These are phyloP conservation scores for Diophrys sp. DNA, from an alignment of 73 alveolate genomes.

Conservation along the genomic window DNA sequence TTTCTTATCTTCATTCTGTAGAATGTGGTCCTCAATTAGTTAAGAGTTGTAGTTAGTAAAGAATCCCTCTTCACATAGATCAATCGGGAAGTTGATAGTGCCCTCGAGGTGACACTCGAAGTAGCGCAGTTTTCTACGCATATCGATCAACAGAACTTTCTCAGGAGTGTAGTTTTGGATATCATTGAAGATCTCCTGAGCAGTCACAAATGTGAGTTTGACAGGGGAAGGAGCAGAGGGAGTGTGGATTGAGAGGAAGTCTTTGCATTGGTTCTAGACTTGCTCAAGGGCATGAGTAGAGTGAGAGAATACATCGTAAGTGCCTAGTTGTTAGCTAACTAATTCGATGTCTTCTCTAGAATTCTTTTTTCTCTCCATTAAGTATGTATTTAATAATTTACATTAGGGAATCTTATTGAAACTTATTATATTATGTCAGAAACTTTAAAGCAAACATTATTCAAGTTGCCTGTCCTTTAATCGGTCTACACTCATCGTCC, in stretches of 20 bases:
- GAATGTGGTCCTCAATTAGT: not conserved
- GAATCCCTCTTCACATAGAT: slow-evolving; percentile 30
- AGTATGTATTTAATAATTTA: no score
- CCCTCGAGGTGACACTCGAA: slow-evolving; percentile 27
- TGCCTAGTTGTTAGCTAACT: not conserved
- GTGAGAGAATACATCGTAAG: not conserved
- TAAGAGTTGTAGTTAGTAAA: slow-evolving; percentile 30
- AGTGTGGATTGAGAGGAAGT: no score
- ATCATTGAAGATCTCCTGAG: slow-evolving; percentile 21
- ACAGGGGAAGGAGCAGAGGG: not conserved
- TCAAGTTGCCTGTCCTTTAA: no score
- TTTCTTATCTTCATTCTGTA: slow-evolving; percentile 12
- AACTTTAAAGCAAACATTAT: no score
- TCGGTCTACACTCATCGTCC: no score
- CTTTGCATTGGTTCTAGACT: not conserved
- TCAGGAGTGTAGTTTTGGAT: slow-evolving; percentile 12
- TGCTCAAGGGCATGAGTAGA: not conserved
- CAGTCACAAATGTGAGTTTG: not conserved
- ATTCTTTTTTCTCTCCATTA: no score
- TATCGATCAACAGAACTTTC: slow-evolving; percentile 40
- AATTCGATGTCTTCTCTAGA: no score
- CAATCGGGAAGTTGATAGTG: slow-evolving; percentile 45
- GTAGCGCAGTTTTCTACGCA: slow-evolving; percentile 15
- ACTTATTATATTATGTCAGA: no score
- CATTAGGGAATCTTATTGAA: no score